Base-by-base conservation (phyloP, 2,329 filamentous ascomycete species). In the Colletotrichum tabaci region DNA sequence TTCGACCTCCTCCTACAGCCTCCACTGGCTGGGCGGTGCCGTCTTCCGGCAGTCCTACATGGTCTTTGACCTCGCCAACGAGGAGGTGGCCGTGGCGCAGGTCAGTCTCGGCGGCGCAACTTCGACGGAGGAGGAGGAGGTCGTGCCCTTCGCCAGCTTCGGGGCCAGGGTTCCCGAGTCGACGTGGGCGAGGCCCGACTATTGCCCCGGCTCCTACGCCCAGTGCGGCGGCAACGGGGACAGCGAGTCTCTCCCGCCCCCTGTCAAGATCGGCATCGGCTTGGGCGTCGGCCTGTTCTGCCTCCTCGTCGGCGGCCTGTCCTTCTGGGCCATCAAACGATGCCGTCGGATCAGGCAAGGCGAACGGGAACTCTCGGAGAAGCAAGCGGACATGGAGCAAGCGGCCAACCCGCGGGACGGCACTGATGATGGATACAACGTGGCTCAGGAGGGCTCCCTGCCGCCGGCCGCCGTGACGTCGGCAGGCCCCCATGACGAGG, bases 1-100 rank as follows among this genome's bases (percentile, higher is more conserved):
- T 30, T 63, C 58, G 64, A 66, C 40, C 13, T 66, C 0, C 26
- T 21, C 12, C 52, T n/a, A 21, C 12, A 64, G 16, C 18, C 56
- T 71, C 15, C 76, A 67, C 60, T 75, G 58, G 50, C 50, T 82
- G 3, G 76, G 79, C 18, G 73, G 73, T 67, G 66, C 74, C 18
- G 46, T 80, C 52, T 70, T 81, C 44, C 77, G 77, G 42, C 77
- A 78, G n/a, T 74, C 73, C 15, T 82, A 82, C 71, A 74, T 77
- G 58, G 79, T 79, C 4, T 80, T 81, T 61, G 80, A 82, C 69
- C 66, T 78, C 15, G 77, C 73, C 55, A 80, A 80, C 72, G 55
- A 69, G n/a, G 78, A 81, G 60, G 63, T 82, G 3, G 79, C 78
- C 46, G 30, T 82, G 13, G 80, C 80, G 2, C 76, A 77, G 0